Percentiles rank a stretch among this genome's conserved stretches.
Conservation (phyloP, 371 early-diverging fungal species). For the Mucor racemosus region DNA sequence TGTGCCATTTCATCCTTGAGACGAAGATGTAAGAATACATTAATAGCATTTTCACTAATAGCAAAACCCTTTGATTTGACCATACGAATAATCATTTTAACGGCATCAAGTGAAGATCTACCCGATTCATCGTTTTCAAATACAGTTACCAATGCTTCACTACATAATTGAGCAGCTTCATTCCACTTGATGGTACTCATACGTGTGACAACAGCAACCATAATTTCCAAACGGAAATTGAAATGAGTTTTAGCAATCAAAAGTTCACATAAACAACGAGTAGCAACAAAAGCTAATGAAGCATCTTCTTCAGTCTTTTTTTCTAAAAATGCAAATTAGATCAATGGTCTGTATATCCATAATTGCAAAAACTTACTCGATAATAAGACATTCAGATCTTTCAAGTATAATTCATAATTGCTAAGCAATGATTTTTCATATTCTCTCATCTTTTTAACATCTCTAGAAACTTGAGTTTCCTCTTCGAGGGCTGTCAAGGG, state of each 20-base stretch:
- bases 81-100: slow-evolving; percentile 81
- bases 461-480: slow-evolving; percentile 79
- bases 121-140: slow-evolving; percentile 88
- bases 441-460: slow-evolving; percentile 84
- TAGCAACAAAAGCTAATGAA: slow-evolving; percentile 58
- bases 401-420: slow-evolving; percentile 84
- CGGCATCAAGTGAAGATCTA: slow-evolving; percentile 82
- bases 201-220: slow-evolving; percentile 78
- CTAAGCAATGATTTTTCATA: slow-evolving; percentile 83
- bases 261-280: slow-evolving; percentile 78
- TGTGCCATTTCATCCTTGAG: slow-evolving; percentile 79
- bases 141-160: slow-evolving; percentile 74
- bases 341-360: not conserved
- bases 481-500: slow-evolving; percentile 82
- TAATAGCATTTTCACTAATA: slow-evolving; percentile 72
- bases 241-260: slow-evolving; percentile 85
- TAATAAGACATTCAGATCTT: slow-evolving; percentile 59
- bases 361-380: slow-evolving; percentile 31
- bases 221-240: slow-evolving; percentile 88
- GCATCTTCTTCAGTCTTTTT: slow-evolving; percentile 49
- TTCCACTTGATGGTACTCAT: slow-evolving; percentile 66
- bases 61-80: slow-evolving; percentile 81
- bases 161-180: slow-evolving; percentile 71
- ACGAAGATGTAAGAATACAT: slow-evolving; percentile 77
- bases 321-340: slow-evolving; percentile 6